Percentiles rank a stretch among this genome's conserved stretches.
Conservation (phyloP, 768 basidiomycete species). For the Pholiota microspora region DNA sequence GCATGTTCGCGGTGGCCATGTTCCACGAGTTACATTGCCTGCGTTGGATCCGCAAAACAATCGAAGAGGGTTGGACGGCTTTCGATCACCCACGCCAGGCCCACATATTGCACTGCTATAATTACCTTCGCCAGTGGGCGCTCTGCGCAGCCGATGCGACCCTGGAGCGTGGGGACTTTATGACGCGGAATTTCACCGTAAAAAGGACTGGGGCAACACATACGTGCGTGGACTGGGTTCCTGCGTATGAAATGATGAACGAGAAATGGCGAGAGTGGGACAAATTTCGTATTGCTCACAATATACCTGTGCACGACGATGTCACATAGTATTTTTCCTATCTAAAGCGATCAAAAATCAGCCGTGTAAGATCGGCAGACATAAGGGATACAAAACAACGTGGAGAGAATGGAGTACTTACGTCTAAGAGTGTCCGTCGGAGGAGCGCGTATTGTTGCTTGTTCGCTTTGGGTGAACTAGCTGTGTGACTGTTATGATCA, state of each 20-base stretch:
- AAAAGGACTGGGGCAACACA: constrained; percentile 36
- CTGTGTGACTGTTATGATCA: too few relatives aligned
- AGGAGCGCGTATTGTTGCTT: too few relatives aligned
- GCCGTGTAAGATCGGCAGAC: too few relatives aligned
- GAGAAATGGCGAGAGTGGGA: constrained; percentile 36
- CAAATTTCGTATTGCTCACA: constrained; percentile 21
- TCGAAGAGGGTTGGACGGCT: constrained; percentile 23
- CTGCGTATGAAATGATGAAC: constrained; percentile 30
- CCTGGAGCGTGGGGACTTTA: constrained; percentile 43
- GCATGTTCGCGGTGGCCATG: constrained; percentile 34
- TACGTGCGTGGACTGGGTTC: constrained; percentile 40
- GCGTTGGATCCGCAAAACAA: constrained; percentile 25
- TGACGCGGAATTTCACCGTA: constrained; percentile 29
- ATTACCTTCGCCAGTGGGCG: constrained; percentile 44
- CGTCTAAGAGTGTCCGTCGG: too few relatives aligned
- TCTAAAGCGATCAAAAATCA: too few relatives aligned
- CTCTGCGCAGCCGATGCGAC: constrained; percentile 48
- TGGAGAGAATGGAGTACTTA: too few relatives aligned
- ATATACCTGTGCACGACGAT: constrained; percentile 25
- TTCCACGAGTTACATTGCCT: constrained; percentile 52
- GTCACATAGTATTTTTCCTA: constrained; percentile 12
- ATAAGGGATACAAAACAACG: too few relatives aligned
- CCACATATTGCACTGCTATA: constrained; percentile 44
- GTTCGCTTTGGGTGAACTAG: too few relatives aligned
- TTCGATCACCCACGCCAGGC: constrained; percentile 18